These are phyloP conservation scores for Fraxinus paxiana DNA, from an alignment of 305 asterid species.

Conservation along the genomic window DNA sequence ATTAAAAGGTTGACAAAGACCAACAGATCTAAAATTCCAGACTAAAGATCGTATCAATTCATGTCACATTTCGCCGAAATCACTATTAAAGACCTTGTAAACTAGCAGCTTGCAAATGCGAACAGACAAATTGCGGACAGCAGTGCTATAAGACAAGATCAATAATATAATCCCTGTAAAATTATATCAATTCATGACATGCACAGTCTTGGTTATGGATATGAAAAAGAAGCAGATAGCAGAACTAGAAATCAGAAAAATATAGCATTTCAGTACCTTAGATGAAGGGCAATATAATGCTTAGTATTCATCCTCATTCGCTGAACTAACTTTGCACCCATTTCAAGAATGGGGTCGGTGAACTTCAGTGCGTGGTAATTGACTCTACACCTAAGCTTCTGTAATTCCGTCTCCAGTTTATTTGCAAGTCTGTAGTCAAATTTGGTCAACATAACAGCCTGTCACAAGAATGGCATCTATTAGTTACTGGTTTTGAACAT, in stretches of 20 bases:
- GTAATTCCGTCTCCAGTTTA: conserved; percentile 69
- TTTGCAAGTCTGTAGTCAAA: conserved; percentile 94
- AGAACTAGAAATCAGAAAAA: conserved; percentile 11
- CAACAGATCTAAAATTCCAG: background rate
- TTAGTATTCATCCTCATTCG: conserved; percentile 78
- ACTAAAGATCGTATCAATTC: background rate
- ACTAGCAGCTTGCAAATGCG: conserved; percentile 2
- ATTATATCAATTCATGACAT: background rate
- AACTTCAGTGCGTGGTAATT: conserved; percentile 93
- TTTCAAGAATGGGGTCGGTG: conserved; percentile 66
- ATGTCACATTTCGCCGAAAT: background rate
- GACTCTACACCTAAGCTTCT: conserved; percentile 94
- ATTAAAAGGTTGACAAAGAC: background rate
- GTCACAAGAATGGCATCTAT: conserved; percentile 35
- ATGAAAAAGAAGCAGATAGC: conserved; percentile 11
- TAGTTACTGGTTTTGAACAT: conserved; percentile 22
- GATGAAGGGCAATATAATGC: conserved; percentile 87
- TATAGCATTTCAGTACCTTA: conserved; percentile 49
- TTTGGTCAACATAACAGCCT: conserved; percentile 91
- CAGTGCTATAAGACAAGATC: background rate
- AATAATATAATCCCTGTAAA: background rate
- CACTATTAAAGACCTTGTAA: background rate
- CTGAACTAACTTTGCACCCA: conserved; percentile 75
- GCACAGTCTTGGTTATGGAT: conserved; percentile 15
- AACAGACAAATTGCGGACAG: background rate